phyloP scores from a whole-genome alignment of 306 rosid genomes.

The Quillaja saponaria region DNA sequence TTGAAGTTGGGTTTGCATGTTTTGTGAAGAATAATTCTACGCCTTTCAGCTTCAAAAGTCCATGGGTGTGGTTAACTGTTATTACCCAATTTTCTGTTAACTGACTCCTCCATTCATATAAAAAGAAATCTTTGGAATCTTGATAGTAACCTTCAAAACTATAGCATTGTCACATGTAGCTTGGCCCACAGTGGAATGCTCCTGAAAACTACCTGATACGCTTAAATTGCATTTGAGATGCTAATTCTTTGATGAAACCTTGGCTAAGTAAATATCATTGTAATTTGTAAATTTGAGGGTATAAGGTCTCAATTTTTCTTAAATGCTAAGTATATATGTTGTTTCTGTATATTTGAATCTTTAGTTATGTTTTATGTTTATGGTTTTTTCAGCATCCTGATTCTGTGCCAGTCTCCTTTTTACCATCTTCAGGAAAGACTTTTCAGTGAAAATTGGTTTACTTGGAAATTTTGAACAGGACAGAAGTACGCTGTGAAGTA shows the following conservation, averaged over 20 bases:
- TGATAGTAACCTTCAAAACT: too few relatives aligned
- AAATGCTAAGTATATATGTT: too few relatives aligned
- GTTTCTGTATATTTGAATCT: background rate
- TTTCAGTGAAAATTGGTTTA: constrained; percentile 28
- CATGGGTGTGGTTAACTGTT: background rate
- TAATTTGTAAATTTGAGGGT: too few relatives aligned
- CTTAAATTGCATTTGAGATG: background rate
- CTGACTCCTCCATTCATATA: constrained; percentile 14
- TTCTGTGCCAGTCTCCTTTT: constrained; percentile 15
- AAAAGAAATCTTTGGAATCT: background rate
- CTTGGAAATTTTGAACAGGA: constrained; percentile 26
- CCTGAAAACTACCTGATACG: background rate
- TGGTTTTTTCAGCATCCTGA: background rate
- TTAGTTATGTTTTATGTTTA: background rate
- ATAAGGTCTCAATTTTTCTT: background rate
- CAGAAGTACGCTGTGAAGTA: constrained; percentile 33
- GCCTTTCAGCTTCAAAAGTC: too few relatives aligned
- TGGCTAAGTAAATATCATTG: background rate
- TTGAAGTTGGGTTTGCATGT: background rate
- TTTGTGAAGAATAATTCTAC: too few relatives aligned
- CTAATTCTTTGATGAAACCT: background rate
- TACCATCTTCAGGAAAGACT: constrained; percentile 18
- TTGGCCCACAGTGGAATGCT: background rate
- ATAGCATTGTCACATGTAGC: background rate
- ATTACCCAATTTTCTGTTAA: background rate